phyloP scores from a whole-genome alignment of 345 rosid species.

The Clausena lansium region DNA sequence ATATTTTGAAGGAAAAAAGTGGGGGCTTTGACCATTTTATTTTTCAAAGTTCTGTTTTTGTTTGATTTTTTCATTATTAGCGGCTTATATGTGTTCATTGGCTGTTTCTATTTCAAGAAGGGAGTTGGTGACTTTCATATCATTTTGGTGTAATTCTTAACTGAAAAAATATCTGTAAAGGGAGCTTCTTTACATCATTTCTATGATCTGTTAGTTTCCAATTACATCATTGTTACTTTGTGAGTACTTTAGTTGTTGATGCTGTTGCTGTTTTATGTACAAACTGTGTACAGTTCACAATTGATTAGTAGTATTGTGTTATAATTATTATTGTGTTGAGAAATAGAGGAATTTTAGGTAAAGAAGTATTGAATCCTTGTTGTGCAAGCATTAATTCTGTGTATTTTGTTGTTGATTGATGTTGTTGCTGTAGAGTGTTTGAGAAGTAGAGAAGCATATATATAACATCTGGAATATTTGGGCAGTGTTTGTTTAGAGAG shows the following conservation, averaged over 20 bases:
- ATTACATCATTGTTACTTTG: neutral
- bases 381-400: constrained; percentile 1
- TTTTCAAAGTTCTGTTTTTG: constrained; percentile 16
- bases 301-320: neutral
- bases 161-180: constrained; percentile 17
- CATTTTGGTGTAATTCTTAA: constrained; percentile 14
- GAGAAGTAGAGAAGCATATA: constrained; percentile 17
- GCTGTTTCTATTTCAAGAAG: constrained; percentile 12
- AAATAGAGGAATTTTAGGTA: constrained; percentile 13
- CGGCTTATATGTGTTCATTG: constrained; percentile 15
- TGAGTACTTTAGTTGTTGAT: neutral
- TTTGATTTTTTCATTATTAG: constrained; percentile 21
- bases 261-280: constrained; percentile 4
- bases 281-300: neutral
- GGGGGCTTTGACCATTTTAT: constrained; percentile 31
- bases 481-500: constrained; percentile 16
- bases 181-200: constrained; percentile 15
- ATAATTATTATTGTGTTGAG: neutral
- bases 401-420: constrained; percentile 22
- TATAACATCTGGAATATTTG: constrained; percentile 7
- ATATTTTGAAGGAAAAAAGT: constrained; percentile 9
- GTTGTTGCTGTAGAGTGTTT: constrained; percentile 23
- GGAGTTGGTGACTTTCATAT: constrained; percentile 11
- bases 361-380: neutral
- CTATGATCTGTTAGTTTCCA: constrained; percentile 29